These are phyloP conservation scores for Raffaelea ambrosiae DNA, from an alignment of 2,329 filamentous ascomycete species.

Conservation along the genomic window DNA sequence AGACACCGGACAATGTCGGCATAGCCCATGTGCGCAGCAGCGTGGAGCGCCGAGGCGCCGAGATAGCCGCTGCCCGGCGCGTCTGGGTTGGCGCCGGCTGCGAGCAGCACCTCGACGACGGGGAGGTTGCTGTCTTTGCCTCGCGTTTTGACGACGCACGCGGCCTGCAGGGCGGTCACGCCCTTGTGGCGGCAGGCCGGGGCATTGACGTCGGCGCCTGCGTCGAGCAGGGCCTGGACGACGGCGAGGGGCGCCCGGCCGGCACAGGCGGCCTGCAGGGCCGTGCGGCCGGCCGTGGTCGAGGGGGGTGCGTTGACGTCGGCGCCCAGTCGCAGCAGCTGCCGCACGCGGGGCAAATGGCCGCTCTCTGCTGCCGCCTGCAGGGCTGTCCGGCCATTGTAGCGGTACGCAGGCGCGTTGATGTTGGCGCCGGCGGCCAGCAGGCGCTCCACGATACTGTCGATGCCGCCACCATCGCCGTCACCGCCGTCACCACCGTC, in stretches of 20 bases:
- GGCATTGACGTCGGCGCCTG: conserved; percentile 14
- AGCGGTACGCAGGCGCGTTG: conserved; percentile 13
- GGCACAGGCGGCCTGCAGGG: conserved; percentile 25
- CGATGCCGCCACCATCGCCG: background rate
- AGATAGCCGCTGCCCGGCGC: conserved; percentile 14
- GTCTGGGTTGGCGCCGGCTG: conserved; percentile 15
- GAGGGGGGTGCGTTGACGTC: conserved; percentile 22
- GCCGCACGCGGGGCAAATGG: conserved; percentile 13
- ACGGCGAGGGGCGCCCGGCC: conserved; percentile 25
- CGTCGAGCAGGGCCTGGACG: conserved; percentile 3
- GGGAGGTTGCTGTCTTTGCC: too few relatives aligned
- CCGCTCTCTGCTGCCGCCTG: conserved; percentile 22
- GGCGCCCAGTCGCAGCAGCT: conserved; percentile 21
- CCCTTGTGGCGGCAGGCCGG: conserved; percentile 13
- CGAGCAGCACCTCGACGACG: conserved; percentile 14
- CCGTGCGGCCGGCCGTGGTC: conserved; percentile 19
- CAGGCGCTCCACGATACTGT: conserved; percentile 11
- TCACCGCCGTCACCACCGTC: too few relatives aligned
- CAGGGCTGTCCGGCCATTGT: conserved; percentile 14
- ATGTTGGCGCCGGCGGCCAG: conserved; percentile 12
- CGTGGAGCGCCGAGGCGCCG: conserved; percentile 14
- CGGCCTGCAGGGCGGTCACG: conserved; percentile 25
- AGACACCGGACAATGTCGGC: conserved; percentile 10
- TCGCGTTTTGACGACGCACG: conserved; percentile 20
- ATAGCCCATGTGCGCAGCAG: conserved; percentile 11